These are phyloP conservation scores for Biscogniauxia sp. DNA, from an alignment of 2,329 filamentous ascomycete genomes.

Conservation along the genomic window DNA sequence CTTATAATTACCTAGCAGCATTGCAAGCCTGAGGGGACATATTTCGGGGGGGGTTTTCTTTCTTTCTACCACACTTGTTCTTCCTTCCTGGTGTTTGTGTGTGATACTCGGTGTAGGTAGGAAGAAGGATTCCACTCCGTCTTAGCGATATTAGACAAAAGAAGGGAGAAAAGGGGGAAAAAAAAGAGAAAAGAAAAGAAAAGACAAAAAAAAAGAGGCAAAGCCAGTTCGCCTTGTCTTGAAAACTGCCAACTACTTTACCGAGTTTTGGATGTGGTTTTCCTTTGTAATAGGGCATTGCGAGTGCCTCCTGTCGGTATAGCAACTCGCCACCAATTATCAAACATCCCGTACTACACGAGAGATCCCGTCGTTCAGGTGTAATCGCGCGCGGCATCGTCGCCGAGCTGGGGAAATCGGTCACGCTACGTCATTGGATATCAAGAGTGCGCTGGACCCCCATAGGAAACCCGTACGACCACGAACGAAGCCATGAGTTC, in stretches of 20 bases:
- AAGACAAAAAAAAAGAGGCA: background rate
- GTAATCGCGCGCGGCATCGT: background rate
- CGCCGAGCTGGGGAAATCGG: background rate
- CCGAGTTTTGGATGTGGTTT: background rate
- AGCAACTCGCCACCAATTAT: background rate
- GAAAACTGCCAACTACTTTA: background rate
- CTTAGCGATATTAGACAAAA: background rate
- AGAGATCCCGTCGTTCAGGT: background rate
- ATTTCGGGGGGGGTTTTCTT: background rate
- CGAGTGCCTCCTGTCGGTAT: background rate
- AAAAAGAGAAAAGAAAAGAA: background rate
- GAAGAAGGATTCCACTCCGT: background rate
- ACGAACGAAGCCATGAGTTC: conserved; percentile 23
- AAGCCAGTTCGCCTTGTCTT: background rate
- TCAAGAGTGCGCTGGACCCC: background rate
- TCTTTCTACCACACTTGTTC: too few species aligned
- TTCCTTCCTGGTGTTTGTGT: background rate
- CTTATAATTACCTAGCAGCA: background rate
- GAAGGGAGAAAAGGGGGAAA: background rate
- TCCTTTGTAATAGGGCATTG: background rate
- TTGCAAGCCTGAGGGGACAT: background rate
- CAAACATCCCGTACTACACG: background rate
- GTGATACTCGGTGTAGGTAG: background rate
- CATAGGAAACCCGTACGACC: background rate
- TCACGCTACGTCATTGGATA: background rate